Conservation (phyloP, 2,329 filamentous ascomycete genomes). For the Pseudogymnoascus pannorum region DNA sequence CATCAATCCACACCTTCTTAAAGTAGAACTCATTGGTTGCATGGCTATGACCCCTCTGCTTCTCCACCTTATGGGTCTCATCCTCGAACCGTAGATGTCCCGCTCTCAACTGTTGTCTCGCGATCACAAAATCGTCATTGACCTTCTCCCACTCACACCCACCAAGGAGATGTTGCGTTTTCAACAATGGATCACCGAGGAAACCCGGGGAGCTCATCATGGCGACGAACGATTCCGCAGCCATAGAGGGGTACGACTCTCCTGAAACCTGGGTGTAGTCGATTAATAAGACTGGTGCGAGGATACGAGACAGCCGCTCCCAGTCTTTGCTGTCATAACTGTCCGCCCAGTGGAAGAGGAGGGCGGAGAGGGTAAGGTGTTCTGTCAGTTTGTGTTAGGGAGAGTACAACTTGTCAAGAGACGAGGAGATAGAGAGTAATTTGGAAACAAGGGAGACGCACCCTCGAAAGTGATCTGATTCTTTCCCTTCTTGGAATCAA, state of each 20-base stretch:
- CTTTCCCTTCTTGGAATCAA: neutral
- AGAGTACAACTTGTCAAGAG: neutral
- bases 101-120: conserved; percentile 54
- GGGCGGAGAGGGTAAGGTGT: conserved; percentile 41
- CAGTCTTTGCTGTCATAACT: conserved; percentile 62
- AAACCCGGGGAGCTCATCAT: conserved; percentile 52
- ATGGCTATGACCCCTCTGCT: conserved; percentile 22
- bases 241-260: conserved; percentile 54
- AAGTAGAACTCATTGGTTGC: conserved; percentile 25
- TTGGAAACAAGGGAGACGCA: neutral
- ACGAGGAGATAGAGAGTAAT: neutral
- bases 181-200: conserved; percentile 53
- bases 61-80: conserved; percentile 16
- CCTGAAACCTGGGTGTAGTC: conserved; percentile 63
- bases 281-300: conserved; percentile 52
- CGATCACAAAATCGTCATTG: conserved; percentile 50
- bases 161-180: conserved; percentile 60
- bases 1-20: conserved; percentile 13
- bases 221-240: conserved; percentile 51
- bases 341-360: conserved; percentile 56
- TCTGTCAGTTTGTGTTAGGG: conserved; percentile 29
- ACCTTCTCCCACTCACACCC: conserved; percentile 50
- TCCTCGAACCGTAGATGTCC: conserved; percentile 44
- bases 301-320: conserved; percentile 50
- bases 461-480: neutral